Base-by-base conservation (phyloP, 2,329 filamentous ascomycete genomes). In the Fusarium transvaalense region DNA sequence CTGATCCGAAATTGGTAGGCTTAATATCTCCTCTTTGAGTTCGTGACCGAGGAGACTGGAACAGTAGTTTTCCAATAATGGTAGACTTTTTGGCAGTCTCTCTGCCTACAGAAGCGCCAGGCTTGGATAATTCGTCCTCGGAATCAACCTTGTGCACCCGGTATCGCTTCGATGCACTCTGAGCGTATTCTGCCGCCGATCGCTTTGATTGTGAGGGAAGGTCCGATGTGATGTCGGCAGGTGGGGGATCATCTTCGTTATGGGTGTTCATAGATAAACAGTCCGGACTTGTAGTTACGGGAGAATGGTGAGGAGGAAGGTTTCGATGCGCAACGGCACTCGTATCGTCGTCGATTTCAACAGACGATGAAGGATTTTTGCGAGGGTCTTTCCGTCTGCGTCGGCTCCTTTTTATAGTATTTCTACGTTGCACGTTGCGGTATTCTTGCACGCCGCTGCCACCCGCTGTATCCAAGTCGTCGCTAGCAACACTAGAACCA, bases 81-180 rank as follows among this genome's bases (percentile, higher is more conserved):
- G 10, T 29, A 14, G 55, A 4, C 23, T 52, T 68, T 31, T 69
- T 69, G 14, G 17, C 21, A 45, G 51, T 12, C n/a, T 39, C 37
- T 32, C 42, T 41, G n/a, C 38, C 47, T 29, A 27, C 43, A 37
- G 50, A 54, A 25, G 39, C 45, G 17, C 37, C 42, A 6, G 57
- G 31, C 5, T 25, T 54, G 29, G 54, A 66, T 14, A 80, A 68
- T 61, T 80, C 77, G 50, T 80, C 78, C 29, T 77, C 77, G 3
- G 73, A 77, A 1, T 47, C 59, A 21, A 5, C 23, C 15, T 45
- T 39, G 3, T 43, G 27, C 31, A 37, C 19, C 48, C 62, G 68
- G 45, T 53, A 53, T 38, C 70, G 56, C 43, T 72, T 73, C 23
- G 60, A 6, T 17, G 27, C 23, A 35, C 41, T 41, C n/a, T 48